Base-by-base conservation (phyloP, 1,284 basidiomycete genomes). In the Termitomyces sp. region DNA sequence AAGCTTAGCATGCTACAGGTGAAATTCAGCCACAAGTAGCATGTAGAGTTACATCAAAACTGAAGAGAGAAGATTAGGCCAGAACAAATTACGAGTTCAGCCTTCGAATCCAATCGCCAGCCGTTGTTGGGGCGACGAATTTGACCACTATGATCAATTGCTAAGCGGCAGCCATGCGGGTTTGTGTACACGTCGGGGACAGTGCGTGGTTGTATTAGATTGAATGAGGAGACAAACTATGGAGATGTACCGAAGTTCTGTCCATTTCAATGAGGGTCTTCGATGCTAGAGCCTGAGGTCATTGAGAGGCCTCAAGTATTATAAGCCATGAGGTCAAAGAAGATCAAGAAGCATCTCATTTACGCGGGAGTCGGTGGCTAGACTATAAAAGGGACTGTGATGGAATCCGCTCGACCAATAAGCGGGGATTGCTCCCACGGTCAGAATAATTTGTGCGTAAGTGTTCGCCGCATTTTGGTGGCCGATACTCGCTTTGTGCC, bases 381-480 rank as follows among this genome's bases (percentile, higher is more conserved):
- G 46, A 36, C 46, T 39, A 42, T 44, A 43, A 54, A 38, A 44
- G 33, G 39, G 46, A 24, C 17, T 31, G n/a, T n/a, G 26, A 38
- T 43, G 17, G 33, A 24, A 19, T 34, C 24, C 19, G 28, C 15
- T 31, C n/a, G 21, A 26, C 48, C 28, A 44, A 38, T 41, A 41
- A 49, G 53, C 46, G 40, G 36, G 31, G 15, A 49, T 40, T 46
- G 21, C 30, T 58, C 57, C 49, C 57, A 55, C 57, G 57, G 57
- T 56, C 54, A 58, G 56, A 47, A 58, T 40, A 53, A 54, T 19
- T 54, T 57, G 42, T 26, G 31, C 28, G n/a, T n/a, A 46, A 43
- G 6, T 38, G 56, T 54, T 44, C 46, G 57, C 57, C 57, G 30
- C 44, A 58, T 55, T 46, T 49, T 50, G 40, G 56, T 52, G 53